Base-by-base conservation (phyloP, 2,329 filamentous ascomycete genomes). In the Thermothelomyces thermophilus region DNA sequence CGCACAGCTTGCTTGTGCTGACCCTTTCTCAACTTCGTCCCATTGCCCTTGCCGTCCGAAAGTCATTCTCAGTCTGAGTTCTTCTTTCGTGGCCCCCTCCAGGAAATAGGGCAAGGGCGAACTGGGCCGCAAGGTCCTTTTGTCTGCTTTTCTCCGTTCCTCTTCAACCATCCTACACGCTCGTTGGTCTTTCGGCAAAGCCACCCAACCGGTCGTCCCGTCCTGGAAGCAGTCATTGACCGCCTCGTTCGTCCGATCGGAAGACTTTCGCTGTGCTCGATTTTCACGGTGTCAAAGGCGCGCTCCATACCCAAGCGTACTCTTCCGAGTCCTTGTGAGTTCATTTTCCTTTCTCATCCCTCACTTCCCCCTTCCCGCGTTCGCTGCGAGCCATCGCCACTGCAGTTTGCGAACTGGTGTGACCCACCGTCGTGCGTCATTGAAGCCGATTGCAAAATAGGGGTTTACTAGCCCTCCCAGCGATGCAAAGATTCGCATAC, bases 161-260 rank as follows among this genome's bases (percentile, higher is more conserved):
- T 35, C n/a, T 34, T 11, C 5, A 26, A 26, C 24, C 24, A 9
- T n/a, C n/a, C n/a, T n/a, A n/a, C n/a, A n/a, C n/a, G n/a, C n/a
- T n/a, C n/a, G n/a, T n/a, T n/a, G n/a, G n/a, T n/a, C n/a, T n/a
- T n/a, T n/a, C n/a, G n/a, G n/a, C n/a, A n/a, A n/a, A n/a, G 34
- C 16, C 51, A 26, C 9, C 36, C 47, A 11, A 19, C 48, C 44
- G 36, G 22, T 40, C 46, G 33, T n/a, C 35, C 41, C 16, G 13
- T 34, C 48, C 44, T 39, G 48, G 48, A 46, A 50, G 52, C 52
- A 42, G 44, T 46, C 44, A 35, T 48, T 42, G 42, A 48, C 51
- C 22, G 36, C 44, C 48, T 46, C 37, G 46, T 54, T 51, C 44
- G 48, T 20, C 41, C 6, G 36, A 9, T 17, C 1, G 2, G 19